Evolutionary conservation across 179 eudicot genomes (phyloP).

Genomic region (Monotropa hypopitys): DNA sequence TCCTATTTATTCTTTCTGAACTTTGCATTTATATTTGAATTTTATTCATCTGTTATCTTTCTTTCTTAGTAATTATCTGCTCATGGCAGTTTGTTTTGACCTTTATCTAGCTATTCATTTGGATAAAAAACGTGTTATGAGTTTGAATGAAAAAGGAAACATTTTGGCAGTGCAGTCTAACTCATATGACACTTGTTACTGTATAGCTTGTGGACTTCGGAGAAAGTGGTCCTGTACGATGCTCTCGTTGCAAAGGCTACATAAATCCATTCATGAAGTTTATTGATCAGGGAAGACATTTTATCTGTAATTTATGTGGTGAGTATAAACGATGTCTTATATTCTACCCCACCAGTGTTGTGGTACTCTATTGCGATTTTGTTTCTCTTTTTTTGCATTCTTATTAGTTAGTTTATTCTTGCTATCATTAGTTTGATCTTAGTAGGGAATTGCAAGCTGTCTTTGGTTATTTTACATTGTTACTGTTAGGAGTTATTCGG

Average conservation of each 20-base stretch:
- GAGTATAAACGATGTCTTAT: slow-evolving; percentile 16
- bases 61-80: background rate
- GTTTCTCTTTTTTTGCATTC: background rate
- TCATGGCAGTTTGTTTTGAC: background rate
- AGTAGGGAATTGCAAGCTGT: background rate
- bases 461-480: background rate
- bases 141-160: background rate
- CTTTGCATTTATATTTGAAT: background rate
- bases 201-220: slow-evolving; percentile 86
- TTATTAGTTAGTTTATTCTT: background rate
- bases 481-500: background rate
- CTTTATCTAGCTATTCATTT: background rate
- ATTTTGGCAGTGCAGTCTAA: background rate
- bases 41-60: background rate
- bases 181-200: slow-evolving; percentile 1
- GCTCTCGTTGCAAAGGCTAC: slow-evolving; percentile 96
- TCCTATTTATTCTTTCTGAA: background rate
- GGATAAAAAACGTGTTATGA: background rate
- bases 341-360: background rate
- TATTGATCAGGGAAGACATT: slow-evolving; percentile 79
- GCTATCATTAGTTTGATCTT: background rate
- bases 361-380: background rate
- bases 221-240: slow-evolving; percentile 87
- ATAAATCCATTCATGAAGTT: slow-evolving; percentile 89
- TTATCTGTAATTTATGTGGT: slow-evolving; percentile 93